Evolutionary conservation across 768 basidiomycete species (phyloP).

Genomic region (Psilocybe sp.): DNA sequence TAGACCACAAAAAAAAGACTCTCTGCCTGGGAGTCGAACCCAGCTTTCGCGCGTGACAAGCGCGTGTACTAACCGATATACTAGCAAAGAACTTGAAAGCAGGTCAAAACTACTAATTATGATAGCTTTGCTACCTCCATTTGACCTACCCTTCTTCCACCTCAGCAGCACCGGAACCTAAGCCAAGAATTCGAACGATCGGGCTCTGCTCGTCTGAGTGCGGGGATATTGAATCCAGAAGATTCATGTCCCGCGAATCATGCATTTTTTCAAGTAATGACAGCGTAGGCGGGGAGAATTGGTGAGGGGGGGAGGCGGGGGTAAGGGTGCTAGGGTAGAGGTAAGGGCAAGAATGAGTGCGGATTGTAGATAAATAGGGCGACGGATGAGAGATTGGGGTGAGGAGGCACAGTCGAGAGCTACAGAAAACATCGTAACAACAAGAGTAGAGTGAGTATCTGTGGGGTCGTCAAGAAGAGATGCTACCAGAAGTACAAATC

Average conservation of each 20-base stretch:
- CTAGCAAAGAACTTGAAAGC: no score
- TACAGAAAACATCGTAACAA: slow-evolving; percentile 11
- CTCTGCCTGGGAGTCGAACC: no score
- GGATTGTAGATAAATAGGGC: neutral
- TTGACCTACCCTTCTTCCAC: no score
- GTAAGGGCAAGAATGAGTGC: slow-evolving; percentile 12
- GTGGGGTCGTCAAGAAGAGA: neutral
- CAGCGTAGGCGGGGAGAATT: neutral
- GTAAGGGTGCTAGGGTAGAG: neutral
- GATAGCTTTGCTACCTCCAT: no score
- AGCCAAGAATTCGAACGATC: no score
- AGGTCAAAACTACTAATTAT: no score
- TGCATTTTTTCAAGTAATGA: neutral
- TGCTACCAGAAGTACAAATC: slow-evolving; percentile 4
- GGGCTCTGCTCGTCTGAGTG: no score
- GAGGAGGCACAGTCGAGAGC: neutral
- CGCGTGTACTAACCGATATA: no score
- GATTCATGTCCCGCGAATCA: neutral
- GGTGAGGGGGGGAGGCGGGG: neutral
- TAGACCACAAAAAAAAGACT: no score
- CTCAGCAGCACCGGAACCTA: no score
- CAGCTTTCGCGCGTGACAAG: no score
- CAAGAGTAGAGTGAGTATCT: slow-evolving; percentile 2
- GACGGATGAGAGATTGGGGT: neutral
- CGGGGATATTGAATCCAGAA: no score